Evolutionary conservation across 176 grass and related monocot genomes (phyloP).

Genomic region (Elaeis guineensis): DNA sequence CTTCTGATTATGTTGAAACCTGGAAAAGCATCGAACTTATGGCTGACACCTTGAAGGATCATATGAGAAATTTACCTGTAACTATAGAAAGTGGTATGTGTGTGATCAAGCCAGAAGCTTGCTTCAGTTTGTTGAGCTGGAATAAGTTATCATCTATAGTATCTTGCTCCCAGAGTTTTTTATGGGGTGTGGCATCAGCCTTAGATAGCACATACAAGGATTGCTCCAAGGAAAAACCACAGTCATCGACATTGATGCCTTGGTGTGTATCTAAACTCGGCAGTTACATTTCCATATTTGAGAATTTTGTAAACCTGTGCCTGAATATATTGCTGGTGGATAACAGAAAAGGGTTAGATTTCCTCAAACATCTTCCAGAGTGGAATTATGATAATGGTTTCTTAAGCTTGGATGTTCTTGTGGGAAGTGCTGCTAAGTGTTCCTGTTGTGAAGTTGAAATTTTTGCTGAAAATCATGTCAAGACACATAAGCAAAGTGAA

Average conservation of each 20-base stretch:
- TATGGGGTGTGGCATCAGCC: conserved; percentile 64
- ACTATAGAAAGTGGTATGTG: conserved; percentile 25
- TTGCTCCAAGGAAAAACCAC: conserved; percentile 17
- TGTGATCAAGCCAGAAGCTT: conserved; percentile 54
- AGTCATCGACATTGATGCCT: conserved; percentile 24
- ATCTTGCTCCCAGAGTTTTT: conserved; percentile 75
- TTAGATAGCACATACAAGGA: conserved; percentile 36
- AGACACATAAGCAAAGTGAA: not conserved
- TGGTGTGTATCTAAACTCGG: conserved; percentile 52
- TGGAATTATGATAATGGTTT: conserved; percentile 40
- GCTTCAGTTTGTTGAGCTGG: conserved; percentile 30
- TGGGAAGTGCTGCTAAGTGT: conserved; percentile 36
- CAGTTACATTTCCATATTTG: conserved; percentile 48
- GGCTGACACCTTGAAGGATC: conserved; percentile 48
- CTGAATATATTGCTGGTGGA: conserved; percentile 62
- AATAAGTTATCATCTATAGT: conserved; percentile 49
- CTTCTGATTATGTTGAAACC: conserved; percentile 28
- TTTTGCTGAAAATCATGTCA: conserved; percentile 3
- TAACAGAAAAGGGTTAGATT: conserved; percentile 24
- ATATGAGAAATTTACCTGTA: conserved; percentile 33
- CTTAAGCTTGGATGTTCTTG: conserved; percentile 42
- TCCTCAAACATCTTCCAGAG: conserved; percentile 23
- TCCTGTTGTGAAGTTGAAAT: not conserved
- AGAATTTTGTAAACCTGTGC: conserved; percentile 63
- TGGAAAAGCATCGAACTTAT: conserved; percentile 45